Evolutionary conservation across 345 rosid genomes (phyloP).

Genomic region (Noccaea bulbosa): DNA sequence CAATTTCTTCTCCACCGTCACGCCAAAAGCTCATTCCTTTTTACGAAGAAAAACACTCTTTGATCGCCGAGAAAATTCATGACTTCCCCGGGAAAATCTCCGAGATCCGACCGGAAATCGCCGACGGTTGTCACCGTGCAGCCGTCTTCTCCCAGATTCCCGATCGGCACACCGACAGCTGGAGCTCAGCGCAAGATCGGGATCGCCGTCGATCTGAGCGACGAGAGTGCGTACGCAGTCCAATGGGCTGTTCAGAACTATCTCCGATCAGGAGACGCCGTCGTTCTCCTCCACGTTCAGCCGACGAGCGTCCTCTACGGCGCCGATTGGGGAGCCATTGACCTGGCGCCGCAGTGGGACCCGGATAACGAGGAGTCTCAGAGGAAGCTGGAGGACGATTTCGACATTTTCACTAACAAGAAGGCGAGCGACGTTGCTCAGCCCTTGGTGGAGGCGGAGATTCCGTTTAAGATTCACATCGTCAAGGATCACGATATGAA

Average conservation of each 20-base stretch:
- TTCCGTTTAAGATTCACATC: conserved; percentile 78
- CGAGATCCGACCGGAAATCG: conserved; percentile 41
- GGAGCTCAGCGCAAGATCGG: conserved; percentile 75
- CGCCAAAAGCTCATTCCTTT: background rate
- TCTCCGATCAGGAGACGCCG: conserved; percentile 82
- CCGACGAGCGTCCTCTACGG: conserved; percentile 83
- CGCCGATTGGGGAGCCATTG: conserved; percentile 89
- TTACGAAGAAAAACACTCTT: background rate
- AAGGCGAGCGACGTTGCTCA: conserved; percentile 70
- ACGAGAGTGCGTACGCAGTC: conserved; percentile 84
- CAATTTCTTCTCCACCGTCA: conserved; percentile 21
- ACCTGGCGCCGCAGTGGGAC: conserved; percentile 43
- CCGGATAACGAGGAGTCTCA: conserved; percentile 48
- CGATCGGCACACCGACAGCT: conserved; percentile 48
- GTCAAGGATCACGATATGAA: conserved; percentile 93
- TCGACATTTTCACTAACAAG: conserved; percentile 61
- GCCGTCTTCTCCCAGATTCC: conserved; percentile 70
- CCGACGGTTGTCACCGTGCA: conserved; percentile 58
- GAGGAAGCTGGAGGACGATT: conserved; percentile 76
- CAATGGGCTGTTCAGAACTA: conserved; percentile 88
- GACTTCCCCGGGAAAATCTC: conserved; percentile 48
- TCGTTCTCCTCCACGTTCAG: conserved; percentile 72
- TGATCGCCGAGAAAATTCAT: conserved; percentile 35
- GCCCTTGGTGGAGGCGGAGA: conserved; percentile 66
- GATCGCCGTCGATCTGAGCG: conserved; percentile 87